phyloP scores from a whole-genome alignment of 2,329 filamentous ascomycete species.

The Arthrobotrys entomopaga region DNA sequence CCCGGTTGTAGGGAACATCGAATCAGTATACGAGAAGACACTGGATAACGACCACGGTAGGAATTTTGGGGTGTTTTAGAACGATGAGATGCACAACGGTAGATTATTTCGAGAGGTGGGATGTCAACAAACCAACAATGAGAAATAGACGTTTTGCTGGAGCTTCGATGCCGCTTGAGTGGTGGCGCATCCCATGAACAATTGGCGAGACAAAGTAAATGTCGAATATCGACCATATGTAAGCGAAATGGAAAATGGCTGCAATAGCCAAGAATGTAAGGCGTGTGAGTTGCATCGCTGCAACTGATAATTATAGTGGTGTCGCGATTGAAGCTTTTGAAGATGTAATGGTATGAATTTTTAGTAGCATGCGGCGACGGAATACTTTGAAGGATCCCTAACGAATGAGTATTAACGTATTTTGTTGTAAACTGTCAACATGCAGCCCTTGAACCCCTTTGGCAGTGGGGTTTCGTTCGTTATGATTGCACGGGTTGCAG shows the following conservation, averaged over 20 bases:
- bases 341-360: no score
- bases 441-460: no score
- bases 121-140: conserved; percentile 77
- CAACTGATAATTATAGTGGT: neutral
- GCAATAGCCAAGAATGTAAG: conserved; percentile 87
- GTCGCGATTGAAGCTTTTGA: no score
- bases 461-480: no score
- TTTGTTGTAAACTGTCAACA: no score
- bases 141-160: conserved; percentile 91
- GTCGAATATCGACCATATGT: conserved; percentile 95
- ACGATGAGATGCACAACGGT: conserved; percentile 24
- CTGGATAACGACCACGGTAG: neutral
- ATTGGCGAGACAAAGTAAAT: conserved; percentile 99
- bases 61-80: neutral
- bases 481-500: no score
- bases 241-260: conserved; percentile 90
- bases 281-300: conserved; percentile 63
- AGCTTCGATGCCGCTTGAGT: conserved; percentile 75
- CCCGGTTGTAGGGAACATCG: conserved; percentile 47
- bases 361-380: no score
- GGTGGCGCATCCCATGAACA: conserved; percentile 91
- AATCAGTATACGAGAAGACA: neutral
- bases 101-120: no score
- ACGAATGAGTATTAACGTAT: no score
- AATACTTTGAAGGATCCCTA: no score